These are phyloP conservation scores for Kluyveromyces marxianus DNA, from an alignment of 1,139 yeast genomes.

Conservation along the genomic window DNA sequence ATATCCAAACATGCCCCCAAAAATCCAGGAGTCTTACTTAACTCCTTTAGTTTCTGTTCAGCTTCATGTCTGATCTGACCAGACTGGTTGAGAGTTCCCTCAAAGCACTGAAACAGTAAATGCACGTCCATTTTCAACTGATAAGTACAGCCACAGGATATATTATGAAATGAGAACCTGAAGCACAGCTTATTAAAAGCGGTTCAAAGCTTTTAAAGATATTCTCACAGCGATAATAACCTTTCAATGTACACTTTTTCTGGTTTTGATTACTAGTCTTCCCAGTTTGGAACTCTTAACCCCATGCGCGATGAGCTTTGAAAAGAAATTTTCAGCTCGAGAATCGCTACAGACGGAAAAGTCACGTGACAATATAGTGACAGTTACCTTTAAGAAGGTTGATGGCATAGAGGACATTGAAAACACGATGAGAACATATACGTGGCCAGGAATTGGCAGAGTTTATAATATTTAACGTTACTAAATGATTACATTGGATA, in stretches of 20 bases:
- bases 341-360: not conserved
- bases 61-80: constrained; percentile 58
- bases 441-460: too few relatives aligned
- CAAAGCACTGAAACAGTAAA: constrained; percentile 65
- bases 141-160: too few relatives aligned
- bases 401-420: too few relatives aligned
- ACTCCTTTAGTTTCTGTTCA: constrained; percentile 54
- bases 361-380: not conserved
- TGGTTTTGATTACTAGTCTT: not conserved
- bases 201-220: too few relatives aligned
- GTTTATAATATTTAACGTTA: too few relatives aligned
- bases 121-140: constrained; percentile 52
- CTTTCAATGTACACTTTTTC: not conserved
- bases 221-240: too few relatives aligned
- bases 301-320: not conserved
- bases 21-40: constrained; percentile 59
- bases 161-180: too few relatives aligned
- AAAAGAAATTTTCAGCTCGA: not conserved
- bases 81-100: constrained; percentile 72
- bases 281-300: not conserved
- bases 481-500: too few relatives aligned
- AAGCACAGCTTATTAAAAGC: too few relatives aligned
- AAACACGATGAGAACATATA: too few relatives aligned
- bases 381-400: not conserved
- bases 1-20: constrained; percentile 79